Evolutionary conservation across 495 filamentous ascomycete species (phyloP).

Genomic region (Pseudomonodictys pantanalensis): DNA sequence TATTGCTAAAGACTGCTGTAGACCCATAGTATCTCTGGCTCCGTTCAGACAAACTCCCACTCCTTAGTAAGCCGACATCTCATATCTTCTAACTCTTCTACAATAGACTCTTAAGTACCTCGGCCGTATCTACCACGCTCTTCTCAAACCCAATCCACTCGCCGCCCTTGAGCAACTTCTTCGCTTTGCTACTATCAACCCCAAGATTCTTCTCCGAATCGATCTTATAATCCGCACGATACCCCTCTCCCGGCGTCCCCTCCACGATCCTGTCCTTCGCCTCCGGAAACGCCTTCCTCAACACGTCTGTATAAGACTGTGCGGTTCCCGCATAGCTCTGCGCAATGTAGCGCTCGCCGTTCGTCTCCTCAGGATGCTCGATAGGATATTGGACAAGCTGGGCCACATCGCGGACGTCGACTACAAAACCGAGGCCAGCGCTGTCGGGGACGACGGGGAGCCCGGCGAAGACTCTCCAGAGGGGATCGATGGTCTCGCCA

Average conservation of each 20-base stretch:
- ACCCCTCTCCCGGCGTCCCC: constrained; percentile 19
- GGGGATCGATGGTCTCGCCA: constrained; percentile 4
- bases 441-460: not conserved
- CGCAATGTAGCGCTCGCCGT: constrained; percentile 28
- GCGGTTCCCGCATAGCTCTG: not conserved
- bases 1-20: too few relatives aligned
- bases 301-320: constrained; percentile 25
- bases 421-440: not conserved
- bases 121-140: constrained; percentile 30
- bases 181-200: constrained; percentile 21
- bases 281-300: constrained; percentile 20
- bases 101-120: constrained; percentile 3
- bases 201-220: not conserved
- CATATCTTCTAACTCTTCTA: too few relatives aligned
- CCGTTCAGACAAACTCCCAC: too few relatives aligned
- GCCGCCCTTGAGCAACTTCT: constrained; percentile 11
- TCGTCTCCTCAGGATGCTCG: constrained; percentile 11
- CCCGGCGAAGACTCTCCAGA: constrained; percentile 21
- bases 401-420: constrained; percentile 28
- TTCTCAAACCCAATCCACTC: constrained; percentile 20
- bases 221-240: constrained; percentile 12
- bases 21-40: too few relatives aligned
- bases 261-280: constrained; percentile 16
- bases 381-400: constrained; percentile 10
- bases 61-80: too few relatives aligned